phyloP scores from a whole-genome alignment of 2,329 filamentous ascomycete species.

The Periconia sp. region DNA sequence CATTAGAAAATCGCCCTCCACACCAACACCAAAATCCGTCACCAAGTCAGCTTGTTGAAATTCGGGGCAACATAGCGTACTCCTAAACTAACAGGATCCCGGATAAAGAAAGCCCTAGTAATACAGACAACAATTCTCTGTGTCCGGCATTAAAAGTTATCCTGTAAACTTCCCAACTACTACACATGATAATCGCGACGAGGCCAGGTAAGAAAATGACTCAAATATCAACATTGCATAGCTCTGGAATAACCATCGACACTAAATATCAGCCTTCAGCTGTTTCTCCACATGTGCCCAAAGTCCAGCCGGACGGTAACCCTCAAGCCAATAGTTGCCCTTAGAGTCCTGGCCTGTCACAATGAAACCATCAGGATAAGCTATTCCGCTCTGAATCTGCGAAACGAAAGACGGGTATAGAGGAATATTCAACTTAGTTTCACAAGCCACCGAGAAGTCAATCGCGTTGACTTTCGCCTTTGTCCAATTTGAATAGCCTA shows the following conservation, averaged over 20 bases:
- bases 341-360: slow-evolving; percentile 1
- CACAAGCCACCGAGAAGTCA: slow-evolving; percentile 3
- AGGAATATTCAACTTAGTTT: not conserved
- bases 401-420: slow-evolving; percentile 4
- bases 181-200: no score
- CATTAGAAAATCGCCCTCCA: no score
- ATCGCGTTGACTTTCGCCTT: slow-evolving; percentile 1
- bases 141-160: no score
- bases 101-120: no score
- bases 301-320: slow-evolving; percentile 2
- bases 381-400: slow-evolving; percentile 3
- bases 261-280: not conserved
- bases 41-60: no score
- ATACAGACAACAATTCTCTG: no score
- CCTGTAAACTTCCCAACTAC: no score
- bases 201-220: no score
- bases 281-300: slow-evolving; percentile 1
- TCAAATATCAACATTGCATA: no score
- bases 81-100: no score
- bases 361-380: slow-evolving; percentile 2
- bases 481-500: slow-evolving; percentile 5
- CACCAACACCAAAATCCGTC: no score
- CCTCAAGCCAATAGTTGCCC: slow-evolving; percentile 6
- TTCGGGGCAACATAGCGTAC: no score
- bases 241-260: not conserved